These are phyloP conservation scores for Papilionanthe hybrid DNA, from an alignment of 116 monocot species.

Conservation along the genomic window DNA sequence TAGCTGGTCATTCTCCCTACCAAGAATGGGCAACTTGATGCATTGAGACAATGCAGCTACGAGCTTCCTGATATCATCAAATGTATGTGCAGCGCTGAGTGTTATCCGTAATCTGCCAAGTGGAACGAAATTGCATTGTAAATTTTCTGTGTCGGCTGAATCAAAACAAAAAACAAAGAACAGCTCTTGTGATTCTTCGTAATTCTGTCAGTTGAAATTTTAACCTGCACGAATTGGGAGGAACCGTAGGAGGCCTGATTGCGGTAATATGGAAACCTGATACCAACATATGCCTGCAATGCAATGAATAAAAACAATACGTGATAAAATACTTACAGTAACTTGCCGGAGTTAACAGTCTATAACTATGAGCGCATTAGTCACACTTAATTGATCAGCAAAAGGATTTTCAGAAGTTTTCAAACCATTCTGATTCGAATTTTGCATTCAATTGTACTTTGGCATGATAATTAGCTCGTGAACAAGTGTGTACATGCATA, in stretches of 20 bases:
- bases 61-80: slow-evolving; percentile 52
- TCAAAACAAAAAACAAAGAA: neutral
- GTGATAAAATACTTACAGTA: neutral
- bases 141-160: neutral
- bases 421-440: too few species aligned
- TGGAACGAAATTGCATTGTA: neutral
- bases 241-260: slow-evolving; percentile 71
- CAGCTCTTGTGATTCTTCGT: too few species aligned
- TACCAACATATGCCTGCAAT: slow-evolving; percentile 44
- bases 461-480: too few species aligned
- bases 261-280: slow-evolving; percentile 67
- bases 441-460: too few species aligned
- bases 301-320: neutral
- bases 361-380: too few species aligned
- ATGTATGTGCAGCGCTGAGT: slow-evolving; percentile 64
- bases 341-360: neutral
- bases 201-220: neutral
- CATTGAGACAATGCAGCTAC: slow-evolving; percentile 44
- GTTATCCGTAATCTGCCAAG: slow-evolving; percentile 53
- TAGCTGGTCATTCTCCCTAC: neutral
- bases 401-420: too few species aligned
- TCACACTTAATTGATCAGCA: too few species aligned
- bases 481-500: too few species aligned
- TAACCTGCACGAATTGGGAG: slow-evolving; percentile 74
- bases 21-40: slow-evolving; percentile 20